Percentiles rank a stretch among this genome's conserved stretches.
These are phyloP conservation scores for Komagataella mondaviorum DNA, from an alignment of 805 yeast genomes.

Conservation along the genomic window DNA sequence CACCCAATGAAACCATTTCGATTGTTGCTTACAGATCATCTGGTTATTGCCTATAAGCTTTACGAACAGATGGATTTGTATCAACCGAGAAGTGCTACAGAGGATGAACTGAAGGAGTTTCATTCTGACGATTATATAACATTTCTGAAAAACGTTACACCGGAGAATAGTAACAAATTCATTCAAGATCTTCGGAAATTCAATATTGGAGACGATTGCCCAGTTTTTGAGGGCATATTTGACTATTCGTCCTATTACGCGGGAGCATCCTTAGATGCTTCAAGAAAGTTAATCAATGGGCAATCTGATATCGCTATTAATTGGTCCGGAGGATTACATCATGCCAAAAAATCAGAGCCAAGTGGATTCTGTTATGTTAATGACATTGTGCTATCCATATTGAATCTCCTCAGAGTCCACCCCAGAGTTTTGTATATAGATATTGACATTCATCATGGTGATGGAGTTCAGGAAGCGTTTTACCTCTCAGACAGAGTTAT, in stretches of 20 bases:
- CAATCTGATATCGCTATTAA: constrained; percentile 90
- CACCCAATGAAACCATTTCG: constrained; percentile 99
- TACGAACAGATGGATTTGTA: constrained; percentile 87
- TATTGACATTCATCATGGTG: constrained; percentile 94
- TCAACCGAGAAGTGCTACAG: constrained; percentile 71
- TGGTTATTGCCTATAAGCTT: constrained; percentile 72
- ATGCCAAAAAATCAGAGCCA: constrained; percentile 90
- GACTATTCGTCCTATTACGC: constrained; percentile 82
- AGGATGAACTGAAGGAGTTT: constrained; percentile 65
- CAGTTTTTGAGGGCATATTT: constrained; percentile 88
- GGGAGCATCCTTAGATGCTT: constrained; percentile 91
- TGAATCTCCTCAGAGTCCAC: constrained; percentile 76
- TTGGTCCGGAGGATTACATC: constrained; percentile 96
- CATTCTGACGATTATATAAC: constrained; percentile 82
- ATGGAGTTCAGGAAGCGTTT: constrained; percentile 96
- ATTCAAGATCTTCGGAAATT: constrained; percentile 50
- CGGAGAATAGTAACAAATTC: constrained; percentile 52
- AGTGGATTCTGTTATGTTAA: constrained; percentile 92
- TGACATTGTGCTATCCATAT: constrained; percentile 82
- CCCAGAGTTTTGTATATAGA: constrained; percentile 90
- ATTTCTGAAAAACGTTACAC: constrained; percentile 64
- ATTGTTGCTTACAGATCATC: constrained; percentile 84
- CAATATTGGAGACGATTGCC: constrained; percentile 90
- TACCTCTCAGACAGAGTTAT: constrained; percentile 90
- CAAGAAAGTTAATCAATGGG: constrained; percentile 72